phyloP scores from a whole-genome alignment of 441 rosid genomes.

The Breynia disticha region DNA sequence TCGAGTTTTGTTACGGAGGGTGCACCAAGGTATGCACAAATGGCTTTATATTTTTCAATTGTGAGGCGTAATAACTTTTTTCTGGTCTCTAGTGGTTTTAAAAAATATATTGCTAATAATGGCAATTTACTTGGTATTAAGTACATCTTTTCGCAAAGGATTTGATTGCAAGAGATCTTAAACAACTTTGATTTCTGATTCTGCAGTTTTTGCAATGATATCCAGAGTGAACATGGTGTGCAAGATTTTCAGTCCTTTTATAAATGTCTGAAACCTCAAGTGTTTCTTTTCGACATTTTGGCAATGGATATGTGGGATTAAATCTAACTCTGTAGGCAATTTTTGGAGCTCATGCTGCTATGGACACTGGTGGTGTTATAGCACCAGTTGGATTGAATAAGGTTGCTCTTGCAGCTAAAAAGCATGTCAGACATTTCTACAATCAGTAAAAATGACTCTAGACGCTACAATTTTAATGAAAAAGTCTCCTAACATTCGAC shows the following conservation, averaged over 20 bases:
- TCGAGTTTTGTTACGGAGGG: slow-evolving; percentile 94
- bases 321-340: slow-evolving; percentile 57
- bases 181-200: slow-evolving; percentile 88
- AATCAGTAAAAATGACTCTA: too few species aligned
- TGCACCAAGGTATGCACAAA: slow-evolving; percentile 77
- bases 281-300: not conserved
- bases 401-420: slow-evolving; percentile 97
- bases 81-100: slow-evolving; percentile 3
- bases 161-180: slow-evolving; percentile 81
- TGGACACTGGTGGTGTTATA: slow-evolving; percentile 98
- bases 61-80: slow-evolving; percentile 7
- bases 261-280: too few species aligned
- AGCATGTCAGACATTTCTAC: too few species aligned
- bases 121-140: slow-evolving; percentile 51
- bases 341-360: slow-evolving; percentile 96
- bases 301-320: slow-evolving; percentile 6
- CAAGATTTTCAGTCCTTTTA: not conserved
- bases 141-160: slow-evolving; percentile 92
- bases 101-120: too few species aligned
- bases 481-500: too few species aligned
- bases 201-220: slow-evolving; percentile 97
- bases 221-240: slow-evolving; percentile 93
- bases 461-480: too few species aligned
- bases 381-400: slow-evolving; percentile 96
- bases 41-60: slow-evolving; percentile 10